Percentiles rank a stretch among this genome's conserved stretches.
Conservation (phyloP, 140 eudicot genomes). For the Eryngium alpinum region DNA sequence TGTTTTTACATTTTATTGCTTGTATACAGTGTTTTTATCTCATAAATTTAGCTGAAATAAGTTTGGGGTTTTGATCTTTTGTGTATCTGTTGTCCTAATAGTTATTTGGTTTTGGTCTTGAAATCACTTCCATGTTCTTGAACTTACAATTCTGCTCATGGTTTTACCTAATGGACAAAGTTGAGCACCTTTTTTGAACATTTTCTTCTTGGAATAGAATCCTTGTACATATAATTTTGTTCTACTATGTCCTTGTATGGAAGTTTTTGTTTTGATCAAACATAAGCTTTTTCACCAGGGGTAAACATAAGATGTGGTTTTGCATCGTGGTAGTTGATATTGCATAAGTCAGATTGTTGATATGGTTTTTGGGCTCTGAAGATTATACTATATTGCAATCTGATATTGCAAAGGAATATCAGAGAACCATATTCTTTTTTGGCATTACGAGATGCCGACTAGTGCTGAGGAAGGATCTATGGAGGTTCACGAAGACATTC, state of each 20-base stretch:
- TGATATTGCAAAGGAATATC: neutral
- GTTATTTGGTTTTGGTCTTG: neutral
- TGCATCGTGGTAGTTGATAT: neutral
- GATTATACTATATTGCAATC: neutral
- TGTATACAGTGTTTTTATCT: neutral
- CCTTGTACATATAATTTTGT: neutral
- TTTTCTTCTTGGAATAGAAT: neutral
- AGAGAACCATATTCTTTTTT: neutral
- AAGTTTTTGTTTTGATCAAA: neutral
- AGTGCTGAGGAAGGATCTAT: constrained; percentile 7
- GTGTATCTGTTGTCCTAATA: too few relatives aligned
- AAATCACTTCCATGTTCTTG: neutral
- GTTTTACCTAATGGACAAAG: neutral
- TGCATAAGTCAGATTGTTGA: neutral
- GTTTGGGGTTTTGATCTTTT: neutral
- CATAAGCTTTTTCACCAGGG: neutral
- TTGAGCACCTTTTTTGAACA: neutral
- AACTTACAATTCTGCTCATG: neutral
- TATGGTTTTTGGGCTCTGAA: neutral
- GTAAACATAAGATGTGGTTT: neutral
- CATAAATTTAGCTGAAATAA: constrained; percentile 1
- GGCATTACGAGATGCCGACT: neutral
- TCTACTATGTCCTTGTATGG: neutral
- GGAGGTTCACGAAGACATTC: constrained; percentile 6
- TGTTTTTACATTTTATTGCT: neutral